Evolutionary conservation across 257 asterid genomes (phyloP), one percentile per base, ranked within the genome.

Genomic region (Gentiana macrophylla): DNA sequence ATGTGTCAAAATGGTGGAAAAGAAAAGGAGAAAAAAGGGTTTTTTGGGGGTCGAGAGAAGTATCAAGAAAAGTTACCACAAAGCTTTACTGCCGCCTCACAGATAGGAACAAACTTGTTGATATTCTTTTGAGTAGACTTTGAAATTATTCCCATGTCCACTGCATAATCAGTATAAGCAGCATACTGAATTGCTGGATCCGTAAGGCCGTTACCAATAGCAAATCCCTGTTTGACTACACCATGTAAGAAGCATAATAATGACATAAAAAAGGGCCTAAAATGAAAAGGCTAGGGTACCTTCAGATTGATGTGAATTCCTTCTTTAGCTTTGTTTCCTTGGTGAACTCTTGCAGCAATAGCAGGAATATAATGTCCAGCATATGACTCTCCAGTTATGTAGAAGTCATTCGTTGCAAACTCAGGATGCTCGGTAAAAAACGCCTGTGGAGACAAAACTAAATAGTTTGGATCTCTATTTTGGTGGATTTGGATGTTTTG

Each of bases 301-400:
- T 89, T 89, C 68, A 89, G 71, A 64, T 89, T 86, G 35, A 89
- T 60, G 66, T 82, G 88, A 65, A 73, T 69, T 65, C 97, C 97
- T 73, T 80, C 88, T 49, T 79, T 83, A 54, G 67, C 93, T 75
- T 89, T 84, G 83, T 89, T 86, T 64, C 94, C 97, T 44, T 45
- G 72, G 80, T 89, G 83, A 67, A 89, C 82, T 61, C 95, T 86
- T 56, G 94, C 82, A 66, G 97, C 97, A 68, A 89, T 73, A 70
- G 97, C 95, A 65, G 97, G 97, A 62, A 89, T 84, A 50, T 89
- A 89, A 61, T 89, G 97, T 56, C 97, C 97, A 62, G 97, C 97
- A 69, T 89, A 89, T 35, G 97, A 89, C 73, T 89, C 97, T 51
- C 97, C 97, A 57, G 95, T 86, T 58, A 89, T 89, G 79, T 72